These are phyloP conservation scores for Penicillium dipodomyicola DNA, from an alignment of 495 filamentous ascomycete genomes.

Conservation along the genomic window DNA sequence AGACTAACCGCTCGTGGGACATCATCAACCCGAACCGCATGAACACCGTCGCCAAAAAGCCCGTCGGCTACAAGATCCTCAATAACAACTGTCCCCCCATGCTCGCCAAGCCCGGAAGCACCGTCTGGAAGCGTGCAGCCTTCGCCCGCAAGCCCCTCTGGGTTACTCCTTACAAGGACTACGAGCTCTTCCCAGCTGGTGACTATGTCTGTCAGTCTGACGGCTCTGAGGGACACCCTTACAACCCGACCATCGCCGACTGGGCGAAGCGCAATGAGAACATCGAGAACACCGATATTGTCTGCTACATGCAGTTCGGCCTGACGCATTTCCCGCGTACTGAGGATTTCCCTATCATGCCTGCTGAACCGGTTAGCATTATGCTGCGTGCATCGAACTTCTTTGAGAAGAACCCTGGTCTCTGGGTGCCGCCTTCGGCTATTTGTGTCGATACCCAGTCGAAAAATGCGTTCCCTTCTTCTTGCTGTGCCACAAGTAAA, in stretches of 20 bases:
- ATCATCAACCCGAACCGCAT: conserved; percentile 47
- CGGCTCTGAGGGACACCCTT: conserved; percentile 34
- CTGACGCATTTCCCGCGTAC: conserved; percentile 56
- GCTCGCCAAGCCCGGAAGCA: conserved; percentile 38
- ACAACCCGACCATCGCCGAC: conserved; percentile 35
- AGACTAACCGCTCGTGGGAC: conserved; percentile 48
- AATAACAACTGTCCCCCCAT: conserved; percentile 37
- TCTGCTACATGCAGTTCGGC: conserved; percentile 59
- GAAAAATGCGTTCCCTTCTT: conserved; percentile 27
- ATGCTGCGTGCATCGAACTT: conserved; percentile 66
- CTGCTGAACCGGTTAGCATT: conserved; percentile 67
- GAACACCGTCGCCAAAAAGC: conserved; percentile 40
- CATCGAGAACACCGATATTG: conserved; percentile 54
- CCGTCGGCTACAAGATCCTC: conserved; percentile 40
- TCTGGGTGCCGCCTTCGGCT: conserved; percentile 62
- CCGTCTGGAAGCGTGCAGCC: conserved; percentile 38
- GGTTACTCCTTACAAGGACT: conserved; percentile 41
- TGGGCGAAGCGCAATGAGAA: conserved; percentile 51
- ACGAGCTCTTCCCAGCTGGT: conserved; percentile 48
- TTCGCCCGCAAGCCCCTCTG: conserved; percentile 40
- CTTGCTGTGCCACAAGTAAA: conserved; percentile 24
- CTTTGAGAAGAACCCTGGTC: conserved; percentile 66
- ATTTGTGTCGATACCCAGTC: conserved; percentile 33
- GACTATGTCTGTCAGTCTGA: conserved; percentile 50
- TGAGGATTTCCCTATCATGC: conserved; percentile 69